Conservation (phyloP, 192 early-diverging fungal genomes). For the Backusella sp. region DNA sequence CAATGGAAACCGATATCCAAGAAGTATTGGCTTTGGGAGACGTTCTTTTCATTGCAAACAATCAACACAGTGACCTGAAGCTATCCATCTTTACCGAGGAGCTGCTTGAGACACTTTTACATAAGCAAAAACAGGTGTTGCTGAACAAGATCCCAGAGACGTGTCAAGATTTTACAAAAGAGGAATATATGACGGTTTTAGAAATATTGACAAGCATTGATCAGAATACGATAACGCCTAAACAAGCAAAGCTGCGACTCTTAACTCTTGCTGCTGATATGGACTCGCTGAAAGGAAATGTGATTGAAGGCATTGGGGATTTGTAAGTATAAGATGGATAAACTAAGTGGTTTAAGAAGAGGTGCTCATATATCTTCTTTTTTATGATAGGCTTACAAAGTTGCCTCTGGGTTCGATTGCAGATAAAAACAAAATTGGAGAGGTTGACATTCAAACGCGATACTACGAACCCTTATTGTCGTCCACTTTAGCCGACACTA, state of each 20-base stretch:
- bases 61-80: neutral
- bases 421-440: constrained; percentile 7
- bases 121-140: constrained; percentile 1
- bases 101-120: constrained; percentile 6
- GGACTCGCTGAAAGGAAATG: constrained; percentile 1
- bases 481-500: neutral
- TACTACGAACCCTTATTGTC: constrained; percentile 3
- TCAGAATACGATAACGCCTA: constrained; percentile 1
- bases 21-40: constrained; percentile 13
- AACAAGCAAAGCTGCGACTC: neutral
- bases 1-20: constrained; percentile 10
- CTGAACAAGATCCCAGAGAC: neutral
- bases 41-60: constrained; percentile 10
- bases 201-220: neutral
- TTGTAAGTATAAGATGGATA: neutral
- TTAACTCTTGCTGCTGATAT: constrained; percentile 7
- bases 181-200: constrained; percentile 5
- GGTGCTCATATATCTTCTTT: neutral
- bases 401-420: neutral
- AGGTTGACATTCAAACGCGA: constrained; percentile 8
- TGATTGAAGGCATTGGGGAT: constrained; percentile 7
- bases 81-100: neutral
- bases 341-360: constrained; percentile 1
- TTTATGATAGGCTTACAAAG: constrained; percentile 4
- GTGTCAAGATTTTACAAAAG: neutral